phyloP scores from a whole-genome alignment of 306 rosid species.

The Lablab purpureus region DNA sequence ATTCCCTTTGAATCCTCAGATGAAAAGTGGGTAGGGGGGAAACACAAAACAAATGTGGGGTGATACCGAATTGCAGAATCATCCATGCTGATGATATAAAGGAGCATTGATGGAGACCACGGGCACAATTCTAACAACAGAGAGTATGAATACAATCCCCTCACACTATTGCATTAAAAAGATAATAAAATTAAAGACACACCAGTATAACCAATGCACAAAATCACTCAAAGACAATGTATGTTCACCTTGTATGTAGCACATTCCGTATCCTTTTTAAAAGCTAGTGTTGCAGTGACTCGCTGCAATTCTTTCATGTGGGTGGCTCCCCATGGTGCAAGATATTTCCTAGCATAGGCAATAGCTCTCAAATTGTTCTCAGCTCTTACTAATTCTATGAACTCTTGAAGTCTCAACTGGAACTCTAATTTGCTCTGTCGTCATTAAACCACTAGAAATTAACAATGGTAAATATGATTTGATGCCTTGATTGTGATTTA shows the following conservation, averaged over 20 bases:
- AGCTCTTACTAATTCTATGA: slow-evolving; percentile 93
- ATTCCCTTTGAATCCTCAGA: not conserved
- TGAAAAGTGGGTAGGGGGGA: not conserved
- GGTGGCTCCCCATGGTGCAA: slow-evolving; percentile 87
- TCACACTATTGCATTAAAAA: slow-evolving; percentile 9
- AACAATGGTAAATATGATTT: slow-evolving; percentile 18
- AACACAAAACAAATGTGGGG: not conserved
- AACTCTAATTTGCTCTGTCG: slow-evolving; percentile 92
- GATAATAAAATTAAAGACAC: not conserved
- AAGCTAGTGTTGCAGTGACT: slow-evolving; percentile 82
- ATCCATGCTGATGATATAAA: not conserved
- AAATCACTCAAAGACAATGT: slow-evolving; percentile 8
- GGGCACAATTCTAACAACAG: slow-evolving; percentile 30
- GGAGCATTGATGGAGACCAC: not conserved
- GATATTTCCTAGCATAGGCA: slow-evolving; percentile 82
- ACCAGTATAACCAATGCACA: slow-evolving; percentile 19
- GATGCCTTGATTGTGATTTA: not conserved
- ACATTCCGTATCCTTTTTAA: slow-evolving; percentile 83
- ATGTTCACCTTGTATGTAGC: slow-evolving; percentile 82
- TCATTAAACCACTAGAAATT: slow-evolving; percentile 50
- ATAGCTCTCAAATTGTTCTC: slow-evolving; percentile 86
- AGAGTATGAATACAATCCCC: slow-evolving; percentile 27
- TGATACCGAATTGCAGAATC: not conserved
- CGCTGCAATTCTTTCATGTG: slow-evolving; percentile 94
- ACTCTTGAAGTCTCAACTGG: slow-evolving; percentile 96